Evolutionary conservation across 148 eudicot species (phyloP).

Genomic region (Fagopyrum homotropicum): DNA sequence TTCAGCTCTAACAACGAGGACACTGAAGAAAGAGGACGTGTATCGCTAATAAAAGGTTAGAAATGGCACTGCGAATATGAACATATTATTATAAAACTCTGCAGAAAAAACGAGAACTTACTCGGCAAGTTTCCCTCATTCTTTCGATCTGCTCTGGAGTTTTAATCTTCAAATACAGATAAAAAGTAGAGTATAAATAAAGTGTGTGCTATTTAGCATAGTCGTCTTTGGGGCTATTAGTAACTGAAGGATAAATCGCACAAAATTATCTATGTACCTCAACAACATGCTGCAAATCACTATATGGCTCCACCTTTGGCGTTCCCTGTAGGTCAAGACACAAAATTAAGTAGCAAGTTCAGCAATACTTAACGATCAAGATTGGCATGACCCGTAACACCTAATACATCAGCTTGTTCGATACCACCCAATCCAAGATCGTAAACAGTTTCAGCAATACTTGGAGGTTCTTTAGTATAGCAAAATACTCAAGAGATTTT

Average conservation of each 20-base stretch:
- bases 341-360: not conserved
- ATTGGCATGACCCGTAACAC: not conserved
- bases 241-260: not conserved
- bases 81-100: not conserved
- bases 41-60: not conserved
- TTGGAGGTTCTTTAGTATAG: too few relatives aligned
- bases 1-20: not conserved
- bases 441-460: not conserved
- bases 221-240: not conserved
- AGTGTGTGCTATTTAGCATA: not conserved
- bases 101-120: conserved; percentile 25
- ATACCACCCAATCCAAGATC: not conserved
- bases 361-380: not conserved
- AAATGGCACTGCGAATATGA: not conserved
- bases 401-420: not conserved
- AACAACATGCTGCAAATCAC: conserved; percentile 74
- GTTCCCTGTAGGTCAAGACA: conserved; percentile 49
- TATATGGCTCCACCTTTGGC: conserved; percentile 81
- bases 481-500: too few relatives aligned
- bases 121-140: conserved; percentile 88
- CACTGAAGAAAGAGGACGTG: not conserved
- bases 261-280: conserved; percentile 48
- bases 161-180: conserved; percentile 61
- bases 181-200: conserved; percentile 9
- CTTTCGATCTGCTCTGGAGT: conserved; percentile 69